phyloP scores from a whole-genome alignment of 2,329 filamentous ascomycete genomes.

The Aspergillus luchuensis region DNA sequence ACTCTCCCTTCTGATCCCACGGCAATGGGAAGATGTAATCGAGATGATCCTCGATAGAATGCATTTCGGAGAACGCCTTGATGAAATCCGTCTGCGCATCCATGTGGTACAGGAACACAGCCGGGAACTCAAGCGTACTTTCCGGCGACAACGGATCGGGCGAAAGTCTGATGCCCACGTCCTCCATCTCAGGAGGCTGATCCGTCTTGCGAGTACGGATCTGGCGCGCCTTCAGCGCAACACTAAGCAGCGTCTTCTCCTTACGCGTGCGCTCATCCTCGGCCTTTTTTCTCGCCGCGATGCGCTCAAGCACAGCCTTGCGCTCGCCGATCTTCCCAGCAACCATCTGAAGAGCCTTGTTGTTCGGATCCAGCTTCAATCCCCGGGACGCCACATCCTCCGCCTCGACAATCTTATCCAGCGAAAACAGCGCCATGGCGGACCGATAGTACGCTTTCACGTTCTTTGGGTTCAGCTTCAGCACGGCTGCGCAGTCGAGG shows the following conservation, averaged over 20 bases:
- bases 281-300: slow-evolving; percentile 58
- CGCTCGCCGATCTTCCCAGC: slow-evolving; percentile 64
- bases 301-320: slow-evolving; percentile 57
- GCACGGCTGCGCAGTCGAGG: slow-evolving; percentile 76
- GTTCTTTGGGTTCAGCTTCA: slow-evolving; percentile 77
- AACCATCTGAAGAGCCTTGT: slow-evolving; percentile 66
- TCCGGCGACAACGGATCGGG: slow-evolving; percentile 73
- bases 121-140: slow-evolving; percentile 73
- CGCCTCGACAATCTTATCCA: slow-evolving; percentile 78
- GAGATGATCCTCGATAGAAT: slow-evolving; percentile 75
- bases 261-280: slow-evolving; percentile 50
- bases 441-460: slow-evolving; percentile 91
- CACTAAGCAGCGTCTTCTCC: slow-evolving; percentile 63
- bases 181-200: slow-evolving; percentile 82
- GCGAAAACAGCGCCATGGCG: slow-evolving; percentile 72
- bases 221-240: slow-evolving; percentile 68
- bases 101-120: slow-evolving; percentile 81
- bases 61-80: slow-evolving; percentile 79
- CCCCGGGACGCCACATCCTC: slow-evolving; percentile 76
- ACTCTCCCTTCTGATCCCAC: slow-evolving; percentile 75
- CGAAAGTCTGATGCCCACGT: slow-evolving; percentile 69
- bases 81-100: slow-evolving; percentile 85
- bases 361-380: slow-evolving; percentile 69
- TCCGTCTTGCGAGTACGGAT: slow-evolving; percentile 69
- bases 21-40: slow-evolving; percentile 83